These are phyloP conservation scores for Besnoitia besnoiti DNA, from an alignment of 169 alveolate species.

Conservation along the genomic window DNA sequence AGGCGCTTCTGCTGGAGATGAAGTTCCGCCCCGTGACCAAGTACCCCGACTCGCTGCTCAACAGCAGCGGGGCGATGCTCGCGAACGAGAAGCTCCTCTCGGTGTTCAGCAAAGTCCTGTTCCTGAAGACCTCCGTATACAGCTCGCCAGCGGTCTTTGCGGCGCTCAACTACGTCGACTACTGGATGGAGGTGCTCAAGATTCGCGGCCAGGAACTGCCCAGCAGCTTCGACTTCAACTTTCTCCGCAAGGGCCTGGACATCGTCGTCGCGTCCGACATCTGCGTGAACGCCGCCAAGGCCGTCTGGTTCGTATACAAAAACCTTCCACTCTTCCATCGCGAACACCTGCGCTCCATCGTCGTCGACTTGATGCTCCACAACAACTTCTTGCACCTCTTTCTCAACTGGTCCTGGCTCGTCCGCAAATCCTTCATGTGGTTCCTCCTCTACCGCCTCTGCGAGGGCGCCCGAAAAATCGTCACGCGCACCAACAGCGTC, in stretches of 20 bases:
- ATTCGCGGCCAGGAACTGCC: slow-evolving; percentile 67
- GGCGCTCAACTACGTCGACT: slow-evolving; percentile 71
- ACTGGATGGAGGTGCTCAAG: slow-evolving; percentile 64
- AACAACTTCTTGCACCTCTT: slow-evolving; percentile 34
- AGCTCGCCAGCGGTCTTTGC: slow-evolving; percentile 60
- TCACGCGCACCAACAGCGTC: slow-evolving; percentile 23
- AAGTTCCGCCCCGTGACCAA: slow-evolving; percentile 49
- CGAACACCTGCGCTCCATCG: slow-evolving; percentile 34
- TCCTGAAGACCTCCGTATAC: slow-evolving; percentile 64
- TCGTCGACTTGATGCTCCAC: slow-evolving; percentile 40
- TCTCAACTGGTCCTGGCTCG: slow-evolving; percentile 72
- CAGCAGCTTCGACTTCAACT: slow-evolving; percentile 65
- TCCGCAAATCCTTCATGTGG: slow-evolving; percentile 67
- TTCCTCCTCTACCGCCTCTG: slow-evolving; percentile 70
- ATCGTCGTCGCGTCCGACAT: slow-evolving; percentile 59
- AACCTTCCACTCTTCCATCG: slow-evolving; percentile 63
- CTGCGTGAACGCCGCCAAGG: slow-evolving; percentile 63
- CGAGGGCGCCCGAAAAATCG: slow-evolving; percentile 63
- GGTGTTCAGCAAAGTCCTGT: slow-evolving; percentile 65
- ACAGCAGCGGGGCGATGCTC: slow-evolving; percentile 67
- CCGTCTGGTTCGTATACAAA: slow-evolving; percentile 69
- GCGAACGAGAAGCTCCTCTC: slow-evolving; percentile 67
- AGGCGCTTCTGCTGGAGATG: slow-evolving; percentile 68
- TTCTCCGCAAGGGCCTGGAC: slow-evolving; percentile 59
- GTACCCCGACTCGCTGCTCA: slow-evolving; percentile 70